Base-by-base conservation (phyloP, 331 rosid genomes). In the Dryas integrifolia region DNA sequence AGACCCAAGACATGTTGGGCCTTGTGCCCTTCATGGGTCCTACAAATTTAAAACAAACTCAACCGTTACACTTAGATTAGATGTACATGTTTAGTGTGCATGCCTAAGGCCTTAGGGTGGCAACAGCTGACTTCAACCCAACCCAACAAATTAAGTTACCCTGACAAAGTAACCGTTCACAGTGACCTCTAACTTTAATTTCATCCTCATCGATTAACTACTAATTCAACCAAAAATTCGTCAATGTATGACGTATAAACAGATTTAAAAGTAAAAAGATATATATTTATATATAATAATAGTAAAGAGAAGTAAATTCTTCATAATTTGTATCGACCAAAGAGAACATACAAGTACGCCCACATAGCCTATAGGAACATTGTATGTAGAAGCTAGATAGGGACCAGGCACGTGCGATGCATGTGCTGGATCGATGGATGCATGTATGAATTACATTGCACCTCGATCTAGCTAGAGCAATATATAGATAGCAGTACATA, bases 1-100 rank as follows among this genome's bases (percentile, higher is more conserved):
- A 85, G 2, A 41, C 82, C 88, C 88, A 82, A 81, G 76, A 91
- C 98, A 94, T 56, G 56, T 69, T 80, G 90, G 88, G 76, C 92
- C 92, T 71, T 74, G 70, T 85, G 86, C 82, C 79, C 87, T 70
- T 61, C 59, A 2, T 56, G 82, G 94, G 94, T 84, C 97, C 97
- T 83, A 85, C 92, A 24, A 67, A 64, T 72, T 77, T 72, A 72
- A 63, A 70, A 55, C 56, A 70, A 30, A 56, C 75, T 73, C 74
- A 72, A 73, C 52, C 10, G 67, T 65, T 47, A 18, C 69, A 13
- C 64, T 58, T 9, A 0, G 10, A 9, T 30, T 30, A 30, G 35
- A 30, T 30, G 3, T 30, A 30, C 35, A 30, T 30, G 35, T 30
- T 30, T 30, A 30, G 2, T 30, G 35, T 30, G 35, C 35, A 30